Evolutionary conservation across 2,329 filamentous ascomycete species (phyloP), one percentile per base, ranked within the genome.

Genomic region (Rutstroemia sydowiana): DNA sequence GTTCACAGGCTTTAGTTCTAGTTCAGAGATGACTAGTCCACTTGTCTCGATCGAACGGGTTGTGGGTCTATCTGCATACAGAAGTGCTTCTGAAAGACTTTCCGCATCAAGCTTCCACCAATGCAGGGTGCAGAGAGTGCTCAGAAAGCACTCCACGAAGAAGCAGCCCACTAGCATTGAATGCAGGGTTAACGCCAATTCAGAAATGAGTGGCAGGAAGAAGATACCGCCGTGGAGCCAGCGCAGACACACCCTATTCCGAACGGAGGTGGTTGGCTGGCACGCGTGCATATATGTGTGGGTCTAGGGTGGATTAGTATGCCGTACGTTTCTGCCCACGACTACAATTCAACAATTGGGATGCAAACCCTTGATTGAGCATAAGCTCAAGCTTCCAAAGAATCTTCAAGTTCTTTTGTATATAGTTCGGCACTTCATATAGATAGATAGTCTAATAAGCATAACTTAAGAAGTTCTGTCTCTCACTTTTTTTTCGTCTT

Each of bases 291-390:
- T 18, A 49, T 18, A 10, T 18, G 14, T 39, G 34, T 48, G 40
- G 40, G 40, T 20, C 21, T 7, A 21, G 21, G 34, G 48, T 28
- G 16, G 23, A 45, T 18, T n/a, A 37, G 48, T 46, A 37, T 43
- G 41, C 41, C 48, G 18, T 39, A 50, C 21, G 39, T 44, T 36
- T 30, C 32, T 50, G 40, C 48, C 41, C 41, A 51, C 32, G 48
- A 51, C 32, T 45, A 51, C 42, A 36, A 20, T 45, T 43, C 41
- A 51, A n/a, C n/a, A n/a, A n/a, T n/a, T n/a, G n/a, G n/a, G 44
- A 51, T 51, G 45, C 37, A 41, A 21, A 41, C 20, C 34, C 37
- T 7, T n/a, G 18, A 40, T 20, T 18, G 18, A 20, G 46, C 31
- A 21, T 51, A 31, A 42, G 48, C 16, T 23, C 9, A 18, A 23